Base-by-base conservation (phyloP, 2,329 filamentous ascomycete species). In the Paecilomyces fulvus region DNA sequence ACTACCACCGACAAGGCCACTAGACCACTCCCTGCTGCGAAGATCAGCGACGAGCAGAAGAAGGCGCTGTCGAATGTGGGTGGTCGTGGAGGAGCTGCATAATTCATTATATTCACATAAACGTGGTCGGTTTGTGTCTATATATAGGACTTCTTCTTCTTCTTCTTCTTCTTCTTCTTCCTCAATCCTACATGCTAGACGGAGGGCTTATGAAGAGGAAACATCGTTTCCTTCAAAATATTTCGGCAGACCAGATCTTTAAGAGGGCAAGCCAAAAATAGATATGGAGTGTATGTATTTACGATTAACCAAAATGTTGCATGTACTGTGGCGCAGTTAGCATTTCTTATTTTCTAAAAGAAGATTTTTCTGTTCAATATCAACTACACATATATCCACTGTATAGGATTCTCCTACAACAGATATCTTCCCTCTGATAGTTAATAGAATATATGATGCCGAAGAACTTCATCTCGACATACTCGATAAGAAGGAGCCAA, bases 31-130 rank as follows among this genome's bases (percentile, higher is more conserved):
- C 82, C 82, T 1, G 62, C 65, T 30, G 68, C 77, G 8, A 66
- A 73, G 55, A 64, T 83, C 28, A 73, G 72, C 10, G 71, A 75
- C 56, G 74, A 73, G 60, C 77, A 80, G 64, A 76, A 72, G 63
- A 73, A 75, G 65, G 79, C 79, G 10, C 63, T 83, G 62, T 68
- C 71, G 55, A 77, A 70, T 67, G 80, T 78, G 67, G 83, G 81
- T 55, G 81, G 81, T 20, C 73, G 81, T 58, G 79, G 81, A 46
- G 70, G 68, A 53, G 53, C 63, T 53, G 60, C 67, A 33, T 70
- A 60, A 30, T 14, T 10, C 64, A 30, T 58, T 21, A 59, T 21
- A 48, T 50, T 46, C 48, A 31, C 55, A 33, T 53, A 49, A 49
- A 49, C 14, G 30, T 48, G n/a, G 9, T 6, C 12, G 7, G 25